Evolutionary conservation across 257 asterid genomes (phyloP), one percentile per base, ranked within the genome.

Genomic region (Solanum clarkiae): DNA sequence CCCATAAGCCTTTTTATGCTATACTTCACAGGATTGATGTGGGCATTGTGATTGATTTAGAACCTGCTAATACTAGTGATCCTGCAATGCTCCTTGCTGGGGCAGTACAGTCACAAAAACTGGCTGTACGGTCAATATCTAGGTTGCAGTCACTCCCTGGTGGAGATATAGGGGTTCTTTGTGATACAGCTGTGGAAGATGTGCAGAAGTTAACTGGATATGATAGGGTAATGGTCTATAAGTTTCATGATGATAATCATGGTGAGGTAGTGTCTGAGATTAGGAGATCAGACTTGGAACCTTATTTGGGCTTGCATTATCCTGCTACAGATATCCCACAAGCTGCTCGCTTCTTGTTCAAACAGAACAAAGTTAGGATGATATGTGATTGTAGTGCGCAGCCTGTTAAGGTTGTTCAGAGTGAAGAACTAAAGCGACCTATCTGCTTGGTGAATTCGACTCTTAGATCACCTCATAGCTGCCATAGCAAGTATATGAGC

Each of bases 251-350:
- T 4, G 97, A 94, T 86, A 83, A 89, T 85, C 97, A 94, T 32
- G 95, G 95, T 32, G 95, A 93, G 86, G 89, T 94, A 57, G 86
- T 94, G 86, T 89, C 95, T 0, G 95, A 94, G 70, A 90, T 92
- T 84, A 89, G 91, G 74, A 80, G 92, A 85, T 85, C 94, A 3
- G 93, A 91, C 4, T 89, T 94, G 62, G 97, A 92, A 42, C 91
- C 95, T 16, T 94, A 91, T 84, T 80, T 92, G 40, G 94, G 98
- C 2, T 49, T 93, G 90, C 97, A 92, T 87, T 93, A 94, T 86
- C 97, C 97, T 45, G 94, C 96, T 6, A 88, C 90, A 2, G 96
- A 94, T 89, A 86, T 94, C 36, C 96, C 96, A 17, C 96, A 92
- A 80, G 93, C 94, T 7, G 94, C 93, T 0, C 91, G 94, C 3